A percentile compares a stretch with the other conserved stretches of the same genome.
phyloP scores from a whole-genome alignment of 176 grass and related monocot genomes.

The Paspalum notatum region DNA sequence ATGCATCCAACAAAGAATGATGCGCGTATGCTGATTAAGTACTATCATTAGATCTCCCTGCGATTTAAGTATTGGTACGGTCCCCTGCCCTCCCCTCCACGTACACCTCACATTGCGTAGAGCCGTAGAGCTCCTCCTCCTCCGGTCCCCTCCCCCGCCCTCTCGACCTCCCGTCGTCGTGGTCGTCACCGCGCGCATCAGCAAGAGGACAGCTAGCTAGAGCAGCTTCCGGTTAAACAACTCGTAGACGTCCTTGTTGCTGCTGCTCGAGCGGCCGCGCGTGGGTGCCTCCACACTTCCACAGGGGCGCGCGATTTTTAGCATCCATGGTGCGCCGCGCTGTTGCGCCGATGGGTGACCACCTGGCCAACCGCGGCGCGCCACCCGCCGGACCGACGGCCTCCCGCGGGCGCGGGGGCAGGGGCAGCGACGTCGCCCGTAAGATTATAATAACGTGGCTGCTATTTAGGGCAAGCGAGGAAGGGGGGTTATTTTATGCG shows the following conservation, averaged over 20 bases:
- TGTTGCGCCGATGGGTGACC: conserved; percentile 15
- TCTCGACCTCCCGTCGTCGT: neutral
- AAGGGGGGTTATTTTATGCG: conserved; percentile 42
- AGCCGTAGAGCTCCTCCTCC: neutral
- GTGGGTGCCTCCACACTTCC: neutral
- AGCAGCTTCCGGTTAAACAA: conserved; percentile 7
- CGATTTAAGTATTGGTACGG: conserved; percentile 36
- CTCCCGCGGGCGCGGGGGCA: neutral
- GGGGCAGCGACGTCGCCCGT: neutral
- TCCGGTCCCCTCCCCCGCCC: neutral
- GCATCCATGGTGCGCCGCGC: neutral
- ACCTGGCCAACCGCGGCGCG: conserved; percentile 21
- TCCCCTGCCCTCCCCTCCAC: conserved; percentile 32
- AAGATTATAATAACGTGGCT: conserved; percentile 26
- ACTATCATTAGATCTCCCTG: conserved; percentile 26
- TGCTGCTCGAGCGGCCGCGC: neutral
- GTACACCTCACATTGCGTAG: conserved; percentile 20
- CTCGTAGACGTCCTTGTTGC: neutral
- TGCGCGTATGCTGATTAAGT: conserved; percentile 11
- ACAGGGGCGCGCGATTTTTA: neutral
- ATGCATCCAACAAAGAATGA: conserved; percentile 35
- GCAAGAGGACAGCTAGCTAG: neutral
- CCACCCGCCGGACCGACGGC: neutral
- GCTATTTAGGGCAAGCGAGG: conserved; percentile 50
- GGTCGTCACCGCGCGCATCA: conserved; percentile 31